Percentiles rank a stretch among this genome's conserved stretches.
These are phyloP conservation scores for Paracoccidioides lutzii DNA, from an alignment of 2,329 filamentous ascomycete species.

Conservation along the genomic window DNA sequence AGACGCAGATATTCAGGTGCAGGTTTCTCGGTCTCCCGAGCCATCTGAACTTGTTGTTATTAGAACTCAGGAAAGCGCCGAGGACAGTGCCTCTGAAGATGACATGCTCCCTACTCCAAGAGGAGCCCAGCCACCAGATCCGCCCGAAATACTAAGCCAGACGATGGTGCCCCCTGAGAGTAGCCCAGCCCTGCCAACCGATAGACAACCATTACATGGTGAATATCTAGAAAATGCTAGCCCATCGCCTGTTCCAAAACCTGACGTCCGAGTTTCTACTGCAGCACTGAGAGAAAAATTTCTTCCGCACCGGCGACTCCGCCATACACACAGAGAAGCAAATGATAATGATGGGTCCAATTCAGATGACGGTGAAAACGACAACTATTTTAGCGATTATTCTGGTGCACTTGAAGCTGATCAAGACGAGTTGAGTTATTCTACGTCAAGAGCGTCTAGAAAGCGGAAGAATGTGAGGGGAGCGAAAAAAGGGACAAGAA, in stretches of 20 bases:
- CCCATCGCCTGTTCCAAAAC: background rate
- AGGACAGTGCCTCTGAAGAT: constrained; percentile 3
- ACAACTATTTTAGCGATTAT: background rate
- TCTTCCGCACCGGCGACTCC: constrained; percentile 21
- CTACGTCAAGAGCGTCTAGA: constrained; percentile 15
- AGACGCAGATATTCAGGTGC: constrained; percentile 9
- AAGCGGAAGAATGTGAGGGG: constrained; percentile 6
- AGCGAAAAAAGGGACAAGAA: background rate
- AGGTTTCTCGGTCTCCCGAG: constrained; percentile 19
- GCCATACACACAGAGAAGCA: constrained; percentile 13
- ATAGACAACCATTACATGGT: background rate
- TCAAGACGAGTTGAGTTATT: constrained; percentile 27
- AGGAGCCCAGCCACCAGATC: constrained; percentile 9
- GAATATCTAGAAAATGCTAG: background rate
- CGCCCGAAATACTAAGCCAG: constrained; percentile 20
- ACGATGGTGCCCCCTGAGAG: constrained; percentile 28
- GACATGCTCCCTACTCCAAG: constrained; percentile 5
- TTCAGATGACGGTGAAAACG: constrained; percentile 3
- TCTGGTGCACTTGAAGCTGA: constrained; percentile 14
- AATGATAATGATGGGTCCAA: constrained; percentile 4
- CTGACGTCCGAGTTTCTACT: constrained; percentile 18
- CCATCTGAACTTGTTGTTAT: constrained; percentile 13
- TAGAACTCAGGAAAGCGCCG: constrained; percentile 4
- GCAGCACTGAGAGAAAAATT: constrained; percentile 23
- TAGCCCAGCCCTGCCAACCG: constrained; percentile 11